Evolutionary conservation across 2,329 filamentous ascomycete genomes (phyloP).

Genomic region (Claviceps digitariae): DNA sequence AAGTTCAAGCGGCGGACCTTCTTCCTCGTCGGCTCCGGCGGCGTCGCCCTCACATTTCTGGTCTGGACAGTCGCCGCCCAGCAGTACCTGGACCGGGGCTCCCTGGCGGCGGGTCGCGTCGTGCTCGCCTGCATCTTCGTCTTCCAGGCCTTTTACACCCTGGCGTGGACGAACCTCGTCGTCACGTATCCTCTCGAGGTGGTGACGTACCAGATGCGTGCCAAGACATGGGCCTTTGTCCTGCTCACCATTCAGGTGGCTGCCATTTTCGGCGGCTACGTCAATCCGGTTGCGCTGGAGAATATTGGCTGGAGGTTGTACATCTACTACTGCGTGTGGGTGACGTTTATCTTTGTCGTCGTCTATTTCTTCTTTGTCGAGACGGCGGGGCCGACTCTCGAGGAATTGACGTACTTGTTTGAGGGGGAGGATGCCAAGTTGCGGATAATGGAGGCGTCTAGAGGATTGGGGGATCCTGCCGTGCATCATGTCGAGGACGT

Average conservation of each 20-base stretch:
- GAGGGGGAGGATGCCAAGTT: constrained; percentile 15
- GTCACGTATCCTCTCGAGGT: constrained; percentile 30
- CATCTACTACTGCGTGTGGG: constrained; percentile 27
- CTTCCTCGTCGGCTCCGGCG: constrained; percentile 25
- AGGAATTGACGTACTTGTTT: constrained; percentile 21
- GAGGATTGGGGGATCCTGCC: constrained; percentile 4
- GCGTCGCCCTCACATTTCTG: constrained; percentile 25
- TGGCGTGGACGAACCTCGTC: constrained; percentile 29
- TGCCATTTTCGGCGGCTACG: constrained; percentile 25
- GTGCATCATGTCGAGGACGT: no score
- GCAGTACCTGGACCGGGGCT: constrained; percentile 21
- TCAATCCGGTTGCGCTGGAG: constrained; percentile 25
- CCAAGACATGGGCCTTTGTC: constrained; percentile 27
- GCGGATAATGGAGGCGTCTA: constrained; percentile 12
- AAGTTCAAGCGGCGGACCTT: constrained; percentile 24
- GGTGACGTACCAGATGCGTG: constrained; percentile 27
- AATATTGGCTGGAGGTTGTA: constrained; percentile 27
- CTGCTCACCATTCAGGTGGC: constrained; percentile 25
- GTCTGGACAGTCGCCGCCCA: constrained; percentile 26
- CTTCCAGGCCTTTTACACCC: constrained; percentile 27
- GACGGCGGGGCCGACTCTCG: constrained; percentile 22
- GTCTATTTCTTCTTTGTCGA: constrained; percentile 29
- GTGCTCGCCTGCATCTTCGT: constrained; percentile 29
- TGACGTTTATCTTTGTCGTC: constrained; percentile 21
- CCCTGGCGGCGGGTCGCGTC: constrained; percentile 17